Percentiles rank a stretch among this genome's conserved stretches.
Evolutionary conservation across 305 asterid species (phyloP).

Genomic region (Caryopteris hybrid): DNA sequence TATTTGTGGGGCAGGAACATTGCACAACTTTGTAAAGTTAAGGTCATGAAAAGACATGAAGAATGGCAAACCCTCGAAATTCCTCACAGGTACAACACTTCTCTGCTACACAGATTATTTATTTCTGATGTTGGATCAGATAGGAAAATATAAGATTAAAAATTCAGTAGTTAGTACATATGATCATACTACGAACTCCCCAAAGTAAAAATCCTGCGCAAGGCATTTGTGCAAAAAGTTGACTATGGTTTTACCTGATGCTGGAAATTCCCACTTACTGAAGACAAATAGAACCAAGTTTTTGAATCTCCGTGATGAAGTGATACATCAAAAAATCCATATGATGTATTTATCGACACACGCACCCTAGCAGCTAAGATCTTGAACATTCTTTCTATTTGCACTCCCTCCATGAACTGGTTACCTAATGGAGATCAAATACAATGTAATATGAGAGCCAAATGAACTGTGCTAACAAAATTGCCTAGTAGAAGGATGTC

Average conservation of each 20-base stretch:
- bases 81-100: conserved; percentile 56
- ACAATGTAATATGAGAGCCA: too few species aligned
- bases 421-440: too few species aligned
- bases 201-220: not conserved
- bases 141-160: not conserved
- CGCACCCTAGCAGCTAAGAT: too few species aligned
- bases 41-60: conserved; percentile 66
- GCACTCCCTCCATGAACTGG: too few species aligned
- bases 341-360: too few species aligned
- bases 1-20: conserved; percentile 52
- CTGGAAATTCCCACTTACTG: not conserved
- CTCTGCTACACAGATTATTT: not conserved
- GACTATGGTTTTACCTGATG: not conserved
- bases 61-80: conserved; percentile 71
- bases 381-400: too few species aligned
- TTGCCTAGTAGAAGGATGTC: not conserved
- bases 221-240: not conserved
- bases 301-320: not conserved
- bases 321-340: too few species aligned
- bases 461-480: not conserved
- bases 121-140: not conserved
- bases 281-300: not conserved
- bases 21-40: conserved; percentile 77
- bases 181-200: not conserved
- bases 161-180: not conserved